A percentile compares a stretch with the other conserved stretches of the same genome.
Conservation (phyloP, 2,329 filamentous ascomycete species). For the Ceratocystis huliohia region DNA sequence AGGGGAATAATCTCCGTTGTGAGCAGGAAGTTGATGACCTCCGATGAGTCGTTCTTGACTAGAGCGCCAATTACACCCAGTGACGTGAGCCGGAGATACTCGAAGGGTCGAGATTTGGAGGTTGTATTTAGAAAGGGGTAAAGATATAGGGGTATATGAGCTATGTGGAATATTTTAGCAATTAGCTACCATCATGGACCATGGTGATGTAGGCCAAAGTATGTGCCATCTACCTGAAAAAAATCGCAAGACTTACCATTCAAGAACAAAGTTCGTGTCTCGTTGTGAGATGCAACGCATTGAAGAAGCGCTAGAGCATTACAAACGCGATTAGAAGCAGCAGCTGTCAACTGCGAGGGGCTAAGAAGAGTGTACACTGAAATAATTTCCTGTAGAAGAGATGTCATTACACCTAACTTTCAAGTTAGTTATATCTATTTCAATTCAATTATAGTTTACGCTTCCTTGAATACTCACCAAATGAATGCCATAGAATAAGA, state of each 20-base stretch:
- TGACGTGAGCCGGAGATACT: constrained; percentile 90
- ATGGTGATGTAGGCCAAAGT: not conserved
- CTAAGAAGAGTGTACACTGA: constrained; percentile 95
- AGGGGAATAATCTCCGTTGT: constrained; percentile 98
- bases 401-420: constrained; percentile 82
- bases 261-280: constrained; percentile 84
- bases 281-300: constrained; percentile 94
- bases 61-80: constrained; percentile 92
- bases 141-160: constrained; percentile 92
- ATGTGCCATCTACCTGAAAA: not conserved
- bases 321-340: constrained; percentile 94
- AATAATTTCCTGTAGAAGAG: constrained; percentile 93
- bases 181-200: not conserved
- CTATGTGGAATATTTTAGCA: constrained; percentile 34
- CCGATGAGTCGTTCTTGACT: constrained; percentile 96
- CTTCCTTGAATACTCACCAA: constrained; percentile 44
- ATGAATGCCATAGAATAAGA: constrained; percentile 95
- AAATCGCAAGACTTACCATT: constrained; percentile 50
- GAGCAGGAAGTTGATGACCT: constrained; percentile 96
- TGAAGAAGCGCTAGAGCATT: constrained; percentile 92
- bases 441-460: not conserved
- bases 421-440: not conserved
- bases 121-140: constrained; percentile 98
- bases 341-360: constrained; percentile 89
- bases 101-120: constrained; percentile 92